phyloP scores from a whole-genome alignment of 345 rosid species.

The Gossypium anomalum region DNA sequence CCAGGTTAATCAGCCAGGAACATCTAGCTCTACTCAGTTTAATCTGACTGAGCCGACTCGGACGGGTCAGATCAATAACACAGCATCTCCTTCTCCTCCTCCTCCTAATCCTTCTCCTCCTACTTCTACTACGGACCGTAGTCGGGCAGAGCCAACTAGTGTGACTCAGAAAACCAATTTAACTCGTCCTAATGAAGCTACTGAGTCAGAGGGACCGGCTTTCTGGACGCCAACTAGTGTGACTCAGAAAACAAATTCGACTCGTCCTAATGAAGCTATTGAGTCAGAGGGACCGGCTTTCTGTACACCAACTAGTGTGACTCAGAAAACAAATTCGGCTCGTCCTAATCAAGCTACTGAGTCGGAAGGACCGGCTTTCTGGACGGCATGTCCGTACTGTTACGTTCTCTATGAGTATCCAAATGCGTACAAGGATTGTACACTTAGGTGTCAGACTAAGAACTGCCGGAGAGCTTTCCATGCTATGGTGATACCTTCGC shows the following conservation, averaged over 20 bases:
- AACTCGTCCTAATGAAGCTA: slow-evolving; percentile 16
- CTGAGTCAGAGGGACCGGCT: slow-evolving; percentile 23
- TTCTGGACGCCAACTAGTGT: too few relatives aligned
- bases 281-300: slow-evolving; percentile 39
- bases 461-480: slow-evolving; percentile 74
- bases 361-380: slow-evolving; percentile 45
- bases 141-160: slow-evolving; percentile 22
- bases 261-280: slow-evolving; percentile 18
- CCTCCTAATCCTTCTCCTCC: background rate
- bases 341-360: slow-evolving; percentile 19
- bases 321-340: slow-evolving; percentile 15
- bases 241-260: slow-evolving; percentile 14
- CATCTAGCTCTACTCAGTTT: slow-evolving; percentile 1
- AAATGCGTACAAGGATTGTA: slow-evolving; percentile 66
- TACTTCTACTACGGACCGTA: background rate
- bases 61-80: background rate
- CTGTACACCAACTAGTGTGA: slow-evolving; percentile 53
- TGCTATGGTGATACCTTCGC: slow-evolving; percentile 54
- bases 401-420: slow-evolving; percentile 68
- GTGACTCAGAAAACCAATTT: slow-evolving; percentile 15
- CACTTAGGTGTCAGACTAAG: slow-evolving; percentile 52
- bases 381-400: slow-evolving; percentile 96
- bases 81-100: slow-evolving; percentile 17
- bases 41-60: slow-evolving; percentile 8
- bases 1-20: slow-evolving; percentile 2